A percentile compares a stretch with the other conserved stretches of the same genome.
Conservation (phyloP, 2,329 filamentous ascomycete species). For the Ophiostoma perfectum region DNA sequence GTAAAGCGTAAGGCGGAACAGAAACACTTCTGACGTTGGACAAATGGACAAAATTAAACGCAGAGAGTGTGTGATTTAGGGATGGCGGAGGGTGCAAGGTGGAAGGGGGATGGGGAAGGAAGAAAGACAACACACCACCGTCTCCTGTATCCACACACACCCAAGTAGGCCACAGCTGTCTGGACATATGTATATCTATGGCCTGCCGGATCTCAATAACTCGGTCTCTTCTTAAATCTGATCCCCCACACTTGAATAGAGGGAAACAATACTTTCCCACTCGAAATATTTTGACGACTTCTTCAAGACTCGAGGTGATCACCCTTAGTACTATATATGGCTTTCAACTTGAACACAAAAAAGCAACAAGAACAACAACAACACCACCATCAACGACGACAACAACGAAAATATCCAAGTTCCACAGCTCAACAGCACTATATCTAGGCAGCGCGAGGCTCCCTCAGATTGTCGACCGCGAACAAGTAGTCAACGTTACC, state of each 20-base stretch:
- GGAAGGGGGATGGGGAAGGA: background rate
- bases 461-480: background rate
- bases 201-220: slow-evolving; percentile 11
- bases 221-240: background rate
- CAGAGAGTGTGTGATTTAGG: background rate
- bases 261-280: background rate
- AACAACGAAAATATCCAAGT: background rate
- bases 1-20: background rate
- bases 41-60: slow-evolving; percentile 9
- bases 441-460: background rate
- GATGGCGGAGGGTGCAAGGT: background rate
- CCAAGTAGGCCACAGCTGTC: slow-evolving; percentile 5
- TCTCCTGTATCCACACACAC: slow-evolving; percentile 14
- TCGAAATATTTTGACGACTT: background rate
- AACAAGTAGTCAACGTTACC: background rate
- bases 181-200: slow-evolving; percentile 13
- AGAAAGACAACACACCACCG: slow-evolving; percentile 10
- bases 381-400: background rate
- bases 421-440: background rate
- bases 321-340: background rate
- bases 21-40: slow-evolving; percentile 9
- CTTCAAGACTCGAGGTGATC: background rate
- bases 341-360: background rate
- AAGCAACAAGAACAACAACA: background rate
- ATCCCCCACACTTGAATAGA: background rate